Conservation (phyloP, 306 rosid species). For the Castanopsis chinensis region DNA sequence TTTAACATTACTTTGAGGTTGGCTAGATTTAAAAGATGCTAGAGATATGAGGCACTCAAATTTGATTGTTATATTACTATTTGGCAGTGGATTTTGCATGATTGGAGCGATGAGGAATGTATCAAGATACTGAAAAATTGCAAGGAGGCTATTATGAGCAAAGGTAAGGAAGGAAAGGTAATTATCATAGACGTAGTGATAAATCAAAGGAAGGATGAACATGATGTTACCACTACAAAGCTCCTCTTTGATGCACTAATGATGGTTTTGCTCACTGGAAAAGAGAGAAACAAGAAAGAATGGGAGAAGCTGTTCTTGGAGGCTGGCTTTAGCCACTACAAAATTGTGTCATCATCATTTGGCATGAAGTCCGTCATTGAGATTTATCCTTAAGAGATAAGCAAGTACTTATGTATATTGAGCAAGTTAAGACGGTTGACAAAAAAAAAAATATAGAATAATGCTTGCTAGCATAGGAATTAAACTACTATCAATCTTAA, state of each 20-base stretch:
- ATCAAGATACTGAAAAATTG: conserved; percentile 48
- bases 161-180: conserved; percentile 44
- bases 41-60: too few species aligned
- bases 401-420: too few species aligned
- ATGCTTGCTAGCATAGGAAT: too few species aligned
- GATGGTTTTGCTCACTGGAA: conserved; percentile 36
- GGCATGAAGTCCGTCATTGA: conserved; percentile 55
- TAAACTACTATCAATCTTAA: too few species aligned
- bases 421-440: too few species aligned
- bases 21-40: too few species aligned
- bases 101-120: conserved; percentile 42
- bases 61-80: background rate
- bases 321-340: conserved; percentile 51
- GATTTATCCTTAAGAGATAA: conserved; percentile 32
- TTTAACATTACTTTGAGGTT: background rate
- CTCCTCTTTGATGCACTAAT: conserved; percentile 42
- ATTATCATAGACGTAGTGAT: conserved; percentile 52
- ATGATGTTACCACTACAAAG: conserved; percentile 32
- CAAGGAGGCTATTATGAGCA: conserved; percentile 40
- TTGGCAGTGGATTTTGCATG: conserved; percentile 44
- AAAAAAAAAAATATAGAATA: too few species aligned
- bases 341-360: conserved; percentile 26
- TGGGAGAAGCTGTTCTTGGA: conserved; percentile 48
- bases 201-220: conserved; percentile 23
- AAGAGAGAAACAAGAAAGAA: conserved; percentile 43